A percentile compares a stretch with the other conserved stretches of the same genome.
Evolutionary conservation across 306 rosid genomes (phyloP).

Genomic region (Medicago arabica): DNA sequence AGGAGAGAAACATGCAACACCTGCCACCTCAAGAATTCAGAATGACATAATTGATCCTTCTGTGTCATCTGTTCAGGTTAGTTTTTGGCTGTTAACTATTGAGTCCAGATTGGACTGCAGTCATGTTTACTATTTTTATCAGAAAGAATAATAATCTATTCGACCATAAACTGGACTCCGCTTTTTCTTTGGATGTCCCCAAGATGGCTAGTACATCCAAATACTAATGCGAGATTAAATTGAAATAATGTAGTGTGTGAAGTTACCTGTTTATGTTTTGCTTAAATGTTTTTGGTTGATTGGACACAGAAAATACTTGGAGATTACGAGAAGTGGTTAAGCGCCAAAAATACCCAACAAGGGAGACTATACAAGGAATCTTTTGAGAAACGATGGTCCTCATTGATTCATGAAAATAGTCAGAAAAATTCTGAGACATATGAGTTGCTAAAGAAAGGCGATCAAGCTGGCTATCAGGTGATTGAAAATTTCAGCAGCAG

Average conservation of each 20-base stretch:
- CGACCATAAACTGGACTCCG: constrained; percentile 23
- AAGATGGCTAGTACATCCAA: constrained; percentile 15
- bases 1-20: constrained; percentile 63
- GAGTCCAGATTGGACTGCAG: constrained; percentile 28
- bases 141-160: constrained; percentile 11
- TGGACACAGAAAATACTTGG: constrained; percentile 65
- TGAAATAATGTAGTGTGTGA: constrained; percentile 3
- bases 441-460: constrained; percentile 60
- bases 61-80: constrained; percentile 69
- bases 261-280: constrained; percentile 19
- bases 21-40: constrained; percentile 78
- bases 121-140: constrained; percentile 28
- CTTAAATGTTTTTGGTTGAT: constrained; percentile 39
- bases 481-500: constrained; percentile 67
- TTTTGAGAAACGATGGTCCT: constrained; percentile 71
- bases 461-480: constrained; percentile 64
- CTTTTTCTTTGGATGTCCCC: constrained; percentile 37
- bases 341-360: constrained; percentile 63
- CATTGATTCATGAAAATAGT: constrained; percentile 50
- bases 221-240: constrained; percentile 28
- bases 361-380: constrained; percentile 73
- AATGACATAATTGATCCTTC: constrained; percentile 81
- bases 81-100: constrained; percentile 34
- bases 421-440: constrained; percentile 60
- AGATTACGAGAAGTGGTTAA: constrained; percentile 77